These are phyloP conservation scores for Mortierella antarctica DNA, from an alignment of 192 early-diverging fungal genomes.

Conservation along the genomic window DNA sequence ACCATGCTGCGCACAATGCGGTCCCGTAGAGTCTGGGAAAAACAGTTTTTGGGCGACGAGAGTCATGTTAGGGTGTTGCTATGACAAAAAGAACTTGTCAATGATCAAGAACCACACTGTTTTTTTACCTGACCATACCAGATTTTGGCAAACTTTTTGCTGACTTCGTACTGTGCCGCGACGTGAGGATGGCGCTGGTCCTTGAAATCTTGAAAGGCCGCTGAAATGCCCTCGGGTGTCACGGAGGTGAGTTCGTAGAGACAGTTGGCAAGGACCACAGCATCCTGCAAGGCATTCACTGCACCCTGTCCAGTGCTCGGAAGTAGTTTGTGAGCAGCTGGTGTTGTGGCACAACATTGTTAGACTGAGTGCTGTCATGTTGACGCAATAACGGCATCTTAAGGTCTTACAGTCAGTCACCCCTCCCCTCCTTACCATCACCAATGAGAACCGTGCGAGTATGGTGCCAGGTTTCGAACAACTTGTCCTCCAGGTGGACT, in stretches of 20 bases:
- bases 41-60: no score
- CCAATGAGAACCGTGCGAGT: conserved; percentile 26
- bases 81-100: no score
- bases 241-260: conserved; percentile 11
- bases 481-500: conserved; percentile 35
- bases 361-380: not conserved
- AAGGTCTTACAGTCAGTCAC: not conserved
- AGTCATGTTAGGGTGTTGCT: no score
- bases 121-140: conserved; percentile 15
- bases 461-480: conserved; percentile 40
- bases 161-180: conserved; percentile 18
- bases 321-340: conserved; percentile 40
- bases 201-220: conserved; percentile 20
- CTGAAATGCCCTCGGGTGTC: conserved; percentile 1
- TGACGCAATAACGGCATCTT: not conserved
- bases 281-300: conserved; percentile 42
- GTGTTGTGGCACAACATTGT: not conserved
- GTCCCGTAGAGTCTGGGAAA: no score
- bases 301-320: conserved; percentile 38
- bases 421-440: conserved; percentile 17
- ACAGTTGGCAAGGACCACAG: conserved; percentile 35
- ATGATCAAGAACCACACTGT: no score
- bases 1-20: no score
- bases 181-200: conserved; percentile 27
- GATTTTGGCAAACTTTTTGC: conserved; percentile 9